Base-by-base conservation (phyloP, 2,329 filamentous ascomycete species). In the Cyanodermella asteris region DNA sequence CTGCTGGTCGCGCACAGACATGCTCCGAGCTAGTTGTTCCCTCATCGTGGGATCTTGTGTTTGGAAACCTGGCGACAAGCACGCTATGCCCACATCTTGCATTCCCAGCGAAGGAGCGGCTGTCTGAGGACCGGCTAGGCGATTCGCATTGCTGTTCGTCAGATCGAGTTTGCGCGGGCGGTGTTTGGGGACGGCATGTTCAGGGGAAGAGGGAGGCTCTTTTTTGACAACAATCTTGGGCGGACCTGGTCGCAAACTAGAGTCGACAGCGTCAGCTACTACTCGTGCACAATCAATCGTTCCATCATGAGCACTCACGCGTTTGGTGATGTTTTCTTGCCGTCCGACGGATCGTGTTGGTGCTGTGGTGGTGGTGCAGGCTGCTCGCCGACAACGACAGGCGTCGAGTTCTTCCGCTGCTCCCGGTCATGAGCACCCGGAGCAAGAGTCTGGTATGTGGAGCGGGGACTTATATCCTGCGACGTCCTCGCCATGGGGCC, bases 41-140 rank as follows among this genome's bases (percentile, higher is more conserved):
- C 87, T 73, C 80, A 93, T 90, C 12, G 75, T 65, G n/a, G 87
- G 84, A 48, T 97, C 81, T 39, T 94, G 77, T 10, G 87, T 94
- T 36, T 90, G 72, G 42, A 97, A 94, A 27, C 87, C 87, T 0
- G 87, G 87, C 3, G 87, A 94, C 28, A 97, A 59, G 42, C 87
- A 97, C 20, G 84, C 84, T 28, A 94, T 61, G 29, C 87, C 87
- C 14, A 94, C 76, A 49, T 93, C 80, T 40, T 91, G 81, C 42
- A 94, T 84, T 20, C 64, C 76, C 18, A 87, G 54, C 30, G 53
- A 61, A 32, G 90, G 78, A 37, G 78, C 66, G 13, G 72, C 72
- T 6, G 78, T 87, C 49, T 90, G 56, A 18, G 64, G 64, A 12
- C 59, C 64, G 2, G 73, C 65, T 15, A 80, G 73, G 19, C 80